Evolutionary conservation across 2,329 filamentous ascomycete genomes (phyloP).

Genomic region (Beauveria sp.): DNA sequence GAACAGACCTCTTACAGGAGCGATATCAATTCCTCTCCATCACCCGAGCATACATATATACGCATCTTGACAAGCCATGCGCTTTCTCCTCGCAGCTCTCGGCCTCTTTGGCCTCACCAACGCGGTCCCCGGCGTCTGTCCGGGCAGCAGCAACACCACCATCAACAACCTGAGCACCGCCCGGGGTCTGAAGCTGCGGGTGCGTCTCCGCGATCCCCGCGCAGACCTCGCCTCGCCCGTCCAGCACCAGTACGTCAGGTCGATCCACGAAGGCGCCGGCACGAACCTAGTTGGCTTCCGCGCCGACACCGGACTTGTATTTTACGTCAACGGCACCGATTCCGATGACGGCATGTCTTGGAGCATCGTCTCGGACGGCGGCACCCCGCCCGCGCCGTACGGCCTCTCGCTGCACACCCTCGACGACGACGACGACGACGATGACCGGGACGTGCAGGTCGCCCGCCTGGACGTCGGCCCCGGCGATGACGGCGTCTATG

Average conservation of each 20-base stretch:
- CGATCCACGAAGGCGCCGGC: slow-evolving; percentile 30
- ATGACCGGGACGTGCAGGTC: slow-evolving; percentile 18
- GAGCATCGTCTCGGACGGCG: slow-evolving; percentile 28
- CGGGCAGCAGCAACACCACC: not conserved
- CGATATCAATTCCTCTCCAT: too few relatives aligned
- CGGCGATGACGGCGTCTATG: slow-evolving; percentile 22
- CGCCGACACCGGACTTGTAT: slow-evolving; percentile 20
- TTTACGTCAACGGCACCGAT: slow-evolving; percentile 36
- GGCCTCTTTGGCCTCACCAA: not conserved
- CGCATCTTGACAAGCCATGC: slow-evolving; percentile 19
- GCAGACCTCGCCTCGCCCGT: slow-evolving; percentile 28
- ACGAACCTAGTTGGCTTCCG: slow-evolving; percentile 26
- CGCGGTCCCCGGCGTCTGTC: not conserved
- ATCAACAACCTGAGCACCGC: slow-evolving; percentile 4
- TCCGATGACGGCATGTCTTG: slow-evolving; percentile 18
- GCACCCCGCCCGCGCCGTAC: slow-evolving; percentile 25
- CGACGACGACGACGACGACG: not conserved
- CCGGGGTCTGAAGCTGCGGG: slow-evolving; percentile 26
- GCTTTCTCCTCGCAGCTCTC: slow-evolving; percentile 27
- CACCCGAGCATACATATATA: too few relatives aligned
- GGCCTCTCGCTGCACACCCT: slow-evolving; percentile 19
- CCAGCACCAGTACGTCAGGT: slow-evolving; percentile 22
- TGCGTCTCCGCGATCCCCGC: slow-evolving; percentile 28
- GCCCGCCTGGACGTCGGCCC: slow-evolving; percentile 17
- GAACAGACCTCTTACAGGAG: not conserved